Evolutionary conservation across 1,139 yeast genomes (phyloP).

Genomic region (Groenewaldozyma sp.): DNA sequence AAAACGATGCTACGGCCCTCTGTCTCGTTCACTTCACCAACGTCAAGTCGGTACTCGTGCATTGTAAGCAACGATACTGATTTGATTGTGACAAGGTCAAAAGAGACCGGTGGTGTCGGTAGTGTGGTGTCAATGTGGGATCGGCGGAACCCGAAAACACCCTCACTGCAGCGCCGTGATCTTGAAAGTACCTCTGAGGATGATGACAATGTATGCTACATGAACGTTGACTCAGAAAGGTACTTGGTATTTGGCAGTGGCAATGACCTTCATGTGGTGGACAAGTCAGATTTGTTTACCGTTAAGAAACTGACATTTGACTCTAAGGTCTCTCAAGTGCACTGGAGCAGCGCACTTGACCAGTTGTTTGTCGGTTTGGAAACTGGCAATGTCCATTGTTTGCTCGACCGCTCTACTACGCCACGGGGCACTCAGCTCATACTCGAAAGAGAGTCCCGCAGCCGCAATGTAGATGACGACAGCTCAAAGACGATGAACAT

Average conservation of each 20-base stretch:
- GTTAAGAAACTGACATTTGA: slow-evolving; percentile 19
- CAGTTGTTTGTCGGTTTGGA: slow-evolving; percentile 32
- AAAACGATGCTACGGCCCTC: slow-evolving; percentile 25
- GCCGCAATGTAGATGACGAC: slow-evolving; percentile 31
- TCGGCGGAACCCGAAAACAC: slow-evolving; percentile 25
- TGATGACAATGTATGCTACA: slow-evolving; percentile 19
- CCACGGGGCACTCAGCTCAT: slow-evolving; percentile 29
- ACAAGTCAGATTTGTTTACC: slow-evolving; percentile 30
- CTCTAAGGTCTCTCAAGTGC: slow-evolving; percentile 20
- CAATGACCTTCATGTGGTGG: slow-evolving; percentile 27
- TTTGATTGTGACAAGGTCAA: slow-evolving; percentile 16
- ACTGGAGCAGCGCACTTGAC: slow-evolving; percentile 27
- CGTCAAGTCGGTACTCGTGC: too few relatives aligned
- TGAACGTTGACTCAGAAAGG: slow-evolving; percentile 18
- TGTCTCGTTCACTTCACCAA: slow-evolving; percentile 17
- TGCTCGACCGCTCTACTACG: slow-evolving; percentile 31
- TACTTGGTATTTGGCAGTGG: slow-evolving; percentile 23
- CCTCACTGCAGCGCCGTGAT: slow-evolving; percentile 24
- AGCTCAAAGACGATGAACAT: slow-evolving; percentile 24
- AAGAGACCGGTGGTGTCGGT: slow-evolving; percentile 16
- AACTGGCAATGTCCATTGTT: slow-evolving; percentile 25
- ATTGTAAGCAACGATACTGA: slow-evolving; percentile 14
- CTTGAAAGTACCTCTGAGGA: slow-evolving; percentile 20
- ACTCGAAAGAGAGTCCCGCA: slow-evolving; percentile 29
- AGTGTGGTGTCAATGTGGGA: slow-evolving; percentile 32